Evolutionary conservation across 1,284 basidiomycete species (phyloP).

Genomic region (Rhodotorula sp.): DNA sequence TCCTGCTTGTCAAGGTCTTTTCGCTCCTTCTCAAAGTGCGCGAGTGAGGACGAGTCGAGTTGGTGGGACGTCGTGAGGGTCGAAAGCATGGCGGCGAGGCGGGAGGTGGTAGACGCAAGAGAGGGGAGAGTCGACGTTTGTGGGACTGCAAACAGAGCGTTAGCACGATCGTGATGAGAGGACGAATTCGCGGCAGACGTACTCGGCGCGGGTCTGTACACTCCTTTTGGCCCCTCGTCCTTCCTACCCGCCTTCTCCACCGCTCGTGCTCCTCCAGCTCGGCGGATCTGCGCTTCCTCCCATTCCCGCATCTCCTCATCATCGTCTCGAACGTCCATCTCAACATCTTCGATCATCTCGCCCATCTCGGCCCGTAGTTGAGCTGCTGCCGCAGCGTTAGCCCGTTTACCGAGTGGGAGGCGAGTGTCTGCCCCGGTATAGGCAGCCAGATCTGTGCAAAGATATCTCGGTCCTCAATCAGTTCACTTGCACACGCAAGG

Average conservation of each 20-base stretch:
- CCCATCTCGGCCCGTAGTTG: constrained; percentile 71
- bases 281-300: constrained; percentile 80
- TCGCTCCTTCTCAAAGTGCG: constrained; percentile 59
- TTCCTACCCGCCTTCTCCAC: constrained; percentile 17
- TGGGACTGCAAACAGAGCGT: constrained; percentile 53
- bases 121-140: constrained; percentile 56
- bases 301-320: constrained; percentile 82
- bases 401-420: constrained; percentile 81
- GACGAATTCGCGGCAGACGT: constrained; percentile 52
- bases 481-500: constrained; percentile 42
- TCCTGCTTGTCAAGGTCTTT: constrained; percentile 70
- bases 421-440: constrained; percentile 84
- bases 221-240: constrained; percentile 3
- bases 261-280: constrained; percentile 56
- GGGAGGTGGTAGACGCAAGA: constrained; percentile 67
- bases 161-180: constrained; percentile 49
- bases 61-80: constrained; percentile 54
- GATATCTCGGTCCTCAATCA: background rate
- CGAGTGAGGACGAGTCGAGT: constrained; percentile 41
- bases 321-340: constrained; percentile 59
- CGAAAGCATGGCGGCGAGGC: constrained; percentile 61
- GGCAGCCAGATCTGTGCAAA: constrained; percentile 69
- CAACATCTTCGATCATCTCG: constrained; percentile 84
- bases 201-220: constrained; percentile 75
- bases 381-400: constrained; percentile 68